These are phyloP conservation scores for Mimosa bimucronata DNA, from an alignment of 306 rosid species.

Conservation along the genomic window DNA sequence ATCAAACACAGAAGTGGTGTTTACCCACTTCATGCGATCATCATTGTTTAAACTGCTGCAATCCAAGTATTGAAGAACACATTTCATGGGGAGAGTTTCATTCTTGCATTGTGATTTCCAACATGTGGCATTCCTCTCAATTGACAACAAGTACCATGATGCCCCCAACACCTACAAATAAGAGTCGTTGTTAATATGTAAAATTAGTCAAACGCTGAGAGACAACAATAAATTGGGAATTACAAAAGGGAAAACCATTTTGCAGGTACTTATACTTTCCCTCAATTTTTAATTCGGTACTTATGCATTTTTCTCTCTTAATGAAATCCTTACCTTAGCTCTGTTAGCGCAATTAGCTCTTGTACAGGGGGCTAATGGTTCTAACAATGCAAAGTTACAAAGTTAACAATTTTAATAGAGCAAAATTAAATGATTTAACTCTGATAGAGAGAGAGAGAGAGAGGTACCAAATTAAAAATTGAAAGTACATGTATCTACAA, in stretches of 20 bases:
- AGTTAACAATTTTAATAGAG: too few species aligned
- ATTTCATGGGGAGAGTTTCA: slow-evolving; percentile 55
- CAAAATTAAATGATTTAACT: too few species aligned
- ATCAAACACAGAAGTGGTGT: slow-evolving; percentile 60
- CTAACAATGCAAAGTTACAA: too few species aligned
- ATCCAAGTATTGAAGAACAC: slow-evolving; percentile 63
- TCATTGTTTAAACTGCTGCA: slow-evolving; percentile 52
- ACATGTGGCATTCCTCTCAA: slow-evolving; percentile 77
- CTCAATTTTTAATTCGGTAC: too few species aligned
- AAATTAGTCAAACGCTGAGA: background rate
- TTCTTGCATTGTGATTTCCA: slow-evolving; percentile 78
- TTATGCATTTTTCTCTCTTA: too few species aligned
- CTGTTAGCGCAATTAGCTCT: too few species aligned
- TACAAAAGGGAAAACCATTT: background rate
- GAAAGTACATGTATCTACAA: too few species aligned
- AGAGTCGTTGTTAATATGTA: slow-evolving; percentile 26
- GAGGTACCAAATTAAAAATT: too few species aligned
- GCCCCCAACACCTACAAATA: slow-evolving; percentile 80
- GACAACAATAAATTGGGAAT: background rate
- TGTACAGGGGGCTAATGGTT: too few species aligned
- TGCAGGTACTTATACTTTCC: too few species aligned
- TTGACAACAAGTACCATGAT: slow-evolving; percentile 84
- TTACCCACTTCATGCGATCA: slow-evolving; percentile 60
- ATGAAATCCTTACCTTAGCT: too few species aligned
- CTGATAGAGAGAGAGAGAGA: too few species aligned